Conservation (phyloP, 352 stramenopile species). For the Phytophthora hybrid region DNA sequence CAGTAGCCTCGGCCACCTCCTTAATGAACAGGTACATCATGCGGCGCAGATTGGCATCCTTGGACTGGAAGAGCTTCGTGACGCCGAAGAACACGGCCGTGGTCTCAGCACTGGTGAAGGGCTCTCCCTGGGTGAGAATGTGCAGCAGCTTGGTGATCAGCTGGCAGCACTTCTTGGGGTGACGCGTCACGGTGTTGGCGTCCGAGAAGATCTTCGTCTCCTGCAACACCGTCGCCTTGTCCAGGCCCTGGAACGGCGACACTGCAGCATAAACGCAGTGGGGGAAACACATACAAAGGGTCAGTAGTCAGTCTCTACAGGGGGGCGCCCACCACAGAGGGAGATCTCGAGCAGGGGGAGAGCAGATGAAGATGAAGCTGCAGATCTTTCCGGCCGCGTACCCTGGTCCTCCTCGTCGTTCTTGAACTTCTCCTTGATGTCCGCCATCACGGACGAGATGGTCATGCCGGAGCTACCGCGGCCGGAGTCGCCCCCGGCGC, state of each 20-base stretch:
- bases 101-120: slow-evolving; percentile 95
- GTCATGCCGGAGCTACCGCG: slow-evolving; percentile 47
- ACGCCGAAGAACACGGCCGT: slow-evolving; percentile 99
- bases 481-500: slow-evolving; percentile 47
- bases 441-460: slow-evolving; percentile 93
- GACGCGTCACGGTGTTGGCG: slow-evolving; percentile 95
- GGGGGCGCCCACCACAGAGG: not conserved
- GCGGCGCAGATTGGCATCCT: slow-evolving; percentile 96
- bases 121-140: slow-evolving; percentile 98
- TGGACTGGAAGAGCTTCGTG: slow-evolving; percentile 99
- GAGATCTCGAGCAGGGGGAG: not conserved
- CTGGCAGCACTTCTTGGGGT: slow-evolving; percentile 98
- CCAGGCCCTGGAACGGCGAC: slow-evolving; percentile 94
- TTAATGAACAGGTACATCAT: slow-evolving; percentile 99
- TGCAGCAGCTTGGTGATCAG: slow-evolving; percentile 99
- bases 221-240: slow-evolving; percentile 97
- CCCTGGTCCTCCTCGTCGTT: slow-evolving; percentile 96
- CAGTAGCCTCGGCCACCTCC: slow-evolving; percentile 95
- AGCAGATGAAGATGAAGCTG: not conserved
- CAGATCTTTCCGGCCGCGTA: slow-evolving; percentile 36
- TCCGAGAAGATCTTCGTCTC: slow-evolving; percentile 99
- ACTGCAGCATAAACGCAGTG: slow-evolving; percentile 44
- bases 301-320: slow-evolving; percentile 8
- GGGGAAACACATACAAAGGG: slow-evolving; percentile 1
- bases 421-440: slow-evolving; percentile 99